These are phyloP conservation scores for Papiliotrema fonsecae DNA, from an alignment of 1,284 basidiomycete species.

Conservation along the genomic window DNA sequence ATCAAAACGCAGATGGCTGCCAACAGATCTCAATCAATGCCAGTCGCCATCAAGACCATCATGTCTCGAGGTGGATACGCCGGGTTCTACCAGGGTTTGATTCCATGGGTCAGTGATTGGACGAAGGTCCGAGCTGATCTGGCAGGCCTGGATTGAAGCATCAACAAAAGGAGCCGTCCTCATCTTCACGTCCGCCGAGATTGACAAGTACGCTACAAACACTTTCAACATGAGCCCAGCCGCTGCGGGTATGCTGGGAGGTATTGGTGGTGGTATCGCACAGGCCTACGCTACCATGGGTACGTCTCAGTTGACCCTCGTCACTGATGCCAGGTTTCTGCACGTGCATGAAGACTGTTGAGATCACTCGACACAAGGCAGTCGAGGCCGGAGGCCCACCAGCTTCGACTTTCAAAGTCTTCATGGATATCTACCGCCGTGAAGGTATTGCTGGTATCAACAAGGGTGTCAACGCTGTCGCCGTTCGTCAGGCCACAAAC, in stretches of 20 bases:
- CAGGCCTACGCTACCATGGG: slow-evolving; percentile 99
- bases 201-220: slow-evolving; percentile 66
- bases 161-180: slow-evolving; percentile 97
- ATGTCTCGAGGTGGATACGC: slow-evolving; percentile 84
- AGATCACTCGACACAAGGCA: slow-evolving; percentile 96
- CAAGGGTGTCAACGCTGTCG: slow-evolving; percentile 99
- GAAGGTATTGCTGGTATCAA: slow-evolving; percentile 96
- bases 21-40: slow-evolving; percentile 85
- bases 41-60: slow-evolving; percentile 76
- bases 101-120: slow-evolving; percentile 76
- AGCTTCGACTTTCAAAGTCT: slow-evolving; percentile 90
- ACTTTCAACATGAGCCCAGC: slow-evolving; percentile 71
- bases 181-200: slow-evolving; percentile 91
- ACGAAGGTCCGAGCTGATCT: background rate
- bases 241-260: slow-evolving; percentile 82
- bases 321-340: slow-evolving; percentile 67
- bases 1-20: slow-evolving; percentile 99
- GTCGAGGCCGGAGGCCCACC: slow-evolving; percentile 82
- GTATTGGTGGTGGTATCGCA: slow-evolving; percentile 95
- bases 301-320: slow-evolving; percentile 50
- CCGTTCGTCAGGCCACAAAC: slow-evolving; percentile 95
- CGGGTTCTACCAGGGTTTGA: slow-evolving; percentile 97
- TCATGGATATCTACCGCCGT: slow-evolving; percentile 85
- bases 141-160: slow-evolving; percentile 98
- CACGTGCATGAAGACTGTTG: slow-evolving; percentile 97